These are phyloP conservation scores for Elasticomyces elasticus DNA, from an alignment of 495 filamentous ascomycete species.

Conservation along the genomic window DNA sequence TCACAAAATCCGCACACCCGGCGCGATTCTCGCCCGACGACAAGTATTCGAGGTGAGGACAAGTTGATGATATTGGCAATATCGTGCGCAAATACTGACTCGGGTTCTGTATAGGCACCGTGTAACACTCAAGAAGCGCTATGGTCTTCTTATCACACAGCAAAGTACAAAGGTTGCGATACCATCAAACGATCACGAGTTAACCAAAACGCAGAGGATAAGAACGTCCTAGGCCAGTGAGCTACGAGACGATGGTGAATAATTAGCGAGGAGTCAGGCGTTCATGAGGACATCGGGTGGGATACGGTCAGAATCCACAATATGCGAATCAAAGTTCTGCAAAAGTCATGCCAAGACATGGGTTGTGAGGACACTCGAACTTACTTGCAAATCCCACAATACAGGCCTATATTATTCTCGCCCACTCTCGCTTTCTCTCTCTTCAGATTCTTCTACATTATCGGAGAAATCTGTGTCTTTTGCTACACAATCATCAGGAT, in stretches of 20 bases:
- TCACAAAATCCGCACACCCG: constrained; percentile 93
- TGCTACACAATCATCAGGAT: too few relatives aligned
- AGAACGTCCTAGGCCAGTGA: constrained; percentile 25
- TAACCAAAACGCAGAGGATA: constrained; percentile 21
- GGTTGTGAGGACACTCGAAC: too few relatives aligned
- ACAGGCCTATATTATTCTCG: too few relatives aligned
- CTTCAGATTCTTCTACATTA: too few relatives aligned
- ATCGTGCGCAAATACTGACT: not conserved
- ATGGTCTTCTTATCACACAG: constrained; percentile 67
- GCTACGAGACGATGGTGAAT: not conserved
- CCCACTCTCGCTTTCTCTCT: too few relatives aligned
- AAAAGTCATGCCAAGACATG: not conserved
- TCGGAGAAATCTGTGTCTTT: too few relatives aligned
- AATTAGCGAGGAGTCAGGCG: constrained; percentile 22
- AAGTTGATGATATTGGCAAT: constrained; percentile 13
- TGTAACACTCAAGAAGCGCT: constrained; percentile 85
- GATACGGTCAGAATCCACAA: too few relatives aligned
- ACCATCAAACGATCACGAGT: constrained; percentile 8
- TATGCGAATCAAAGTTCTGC: not conserved
- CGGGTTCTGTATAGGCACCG: constrained; percentile 52
- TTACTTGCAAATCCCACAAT: too few relatives aligned
- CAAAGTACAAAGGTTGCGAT: constrained; percentile 42
- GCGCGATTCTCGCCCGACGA: constrained; percentile 96
- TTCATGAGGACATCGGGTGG: too few relatives aligned
- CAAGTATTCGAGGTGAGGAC: constrained; percentile 70